Evolutionary conservation across 2,329 filamentous ascomycete genomes (phyloP), one percentile per base, ranked within the genome.

Genomic region (Escovopsis sp.): DNA sequence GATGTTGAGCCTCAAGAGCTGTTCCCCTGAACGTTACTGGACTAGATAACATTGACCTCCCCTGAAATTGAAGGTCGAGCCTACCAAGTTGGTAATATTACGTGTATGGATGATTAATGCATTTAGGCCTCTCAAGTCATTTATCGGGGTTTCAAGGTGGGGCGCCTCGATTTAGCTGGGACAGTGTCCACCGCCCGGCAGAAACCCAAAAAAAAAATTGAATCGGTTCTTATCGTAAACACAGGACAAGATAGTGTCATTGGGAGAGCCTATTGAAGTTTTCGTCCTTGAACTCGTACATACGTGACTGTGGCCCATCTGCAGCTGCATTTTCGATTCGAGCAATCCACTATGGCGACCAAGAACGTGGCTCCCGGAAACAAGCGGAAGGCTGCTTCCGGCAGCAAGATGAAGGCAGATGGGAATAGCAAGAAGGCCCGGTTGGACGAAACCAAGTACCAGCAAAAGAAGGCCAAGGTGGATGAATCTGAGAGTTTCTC

Each of bases 301-400:
- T 10, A 31, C 6, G 35, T 34, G 14, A 35, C 42, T 37, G 34
- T 39, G 24, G 37, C 43, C 42, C 39, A 39, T 41, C 38, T 53
- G 57, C 46, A 35, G 11, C 32, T 39, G 27, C 27, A 30, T 30
- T 11, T 8, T 8, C 27, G 8, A 30, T 30, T 30, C 27, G 27
- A 30, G 27, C 27, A 27, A 36, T 24, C 14, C 24, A 42, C 34
- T 45, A 74, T 75, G 71, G 68, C 68, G 30, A 64, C 64, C 11
- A 74, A 70, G 54, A 54, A 56, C 44, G 59, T 64, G 41, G 59
- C 61, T 37, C 57, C 60, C 31, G 70, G 70, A 39, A 67, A 61
- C 45, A 81, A 81, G 62, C 65, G 76, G 49, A 81, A 80, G 60
- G 64, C 66, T 30, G 59, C 63, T 24, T 56, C 65, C 7, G 53